phyloP scores from a whole-genome alignment of 371 early-diverging fungal genomes.

The Gilbertella persicaria region DNA sequence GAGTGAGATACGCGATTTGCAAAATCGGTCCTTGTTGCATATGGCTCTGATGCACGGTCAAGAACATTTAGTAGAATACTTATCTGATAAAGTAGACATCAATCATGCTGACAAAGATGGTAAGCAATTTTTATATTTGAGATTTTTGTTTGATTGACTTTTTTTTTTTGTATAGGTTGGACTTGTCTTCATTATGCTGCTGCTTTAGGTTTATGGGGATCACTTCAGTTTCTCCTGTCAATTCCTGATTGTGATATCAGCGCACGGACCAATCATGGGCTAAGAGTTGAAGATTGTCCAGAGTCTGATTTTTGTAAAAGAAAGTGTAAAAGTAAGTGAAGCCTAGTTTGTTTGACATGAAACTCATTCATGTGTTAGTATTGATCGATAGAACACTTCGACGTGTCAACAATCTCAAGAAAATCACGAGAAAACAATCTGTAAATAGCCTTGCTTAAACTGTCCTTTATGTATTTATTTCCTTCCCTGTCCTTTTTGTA shows the following conservation, averaged over 20 bases:
- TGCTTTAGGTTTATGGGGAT: conserved; percentile 40
- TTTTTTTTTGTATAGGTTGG: conserved; percentile 36
- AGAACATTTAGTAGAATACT: conserved; percentile 26
- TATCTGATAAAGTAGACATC: conserved; percentile 33
- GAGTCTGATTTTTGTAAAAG: conserved; percentile 29
- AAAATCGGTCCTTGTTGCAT: conserved; percentile 31
- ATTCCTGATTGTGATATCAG: conserved; percentile 27
- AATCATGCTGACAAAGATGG: conserved; percentile 44
- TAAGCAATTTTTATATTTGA: conserved; percentile 6
- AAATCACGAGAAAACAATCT: neutral
- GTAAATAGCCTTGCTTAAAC: conserved; percentile 1
- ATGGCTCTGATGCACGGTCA: conserved; percentile 45
- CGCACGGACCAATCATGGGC: conserved; percentile 37
- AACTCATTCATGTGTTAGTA: neutral
- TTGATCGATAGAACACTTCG: neutral
- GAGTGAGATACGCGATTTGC: conserved; percentile 13
- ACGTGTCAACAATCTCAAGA: neutral
- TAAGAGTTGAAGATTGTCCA: conserved; percentile 41
- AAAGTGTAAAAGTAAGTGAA: conserved; percentile 26
- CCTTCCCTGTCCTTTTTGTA: conserved; percentile 11
- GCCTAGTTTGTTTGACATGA: neutral
- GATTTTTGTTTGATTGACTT: neutral
- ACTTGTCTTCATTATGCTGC: conserved; percentile 53
- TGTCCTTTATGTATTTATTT: neutral
- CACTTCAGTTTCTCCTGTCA: conserved; percentile 32